These are phyloP conservation scores for Aureobasidium sp. DNA, from an alignment of 2,329 filamentous ascomycete species.

Conservation along the genomic window DNA sequence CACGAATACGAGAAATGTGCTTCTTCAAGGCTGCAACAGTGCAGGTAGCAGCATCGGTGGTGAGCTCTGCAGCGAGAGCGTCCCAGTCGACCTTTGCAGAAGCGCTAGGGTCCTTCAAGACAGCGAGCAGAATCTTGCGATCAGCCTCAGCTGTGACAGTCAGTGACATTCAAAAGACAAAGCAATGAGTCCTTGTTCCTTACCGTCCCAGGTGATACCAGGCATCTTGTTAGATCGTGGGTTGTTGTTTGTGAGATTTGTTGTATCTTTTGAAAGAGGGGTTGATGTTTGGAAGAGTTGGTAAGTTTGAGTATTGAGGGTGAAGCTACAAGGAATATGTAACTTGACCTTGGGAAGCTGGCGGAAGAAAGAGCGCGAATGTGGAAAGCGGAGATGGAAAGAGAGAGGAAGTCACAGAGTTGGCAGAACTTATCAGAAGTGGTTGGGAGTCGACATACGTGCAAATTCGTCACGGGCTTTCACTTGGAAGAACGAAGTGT, in stretches of 20 bases:
- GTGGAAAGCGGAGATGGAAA: neutral
- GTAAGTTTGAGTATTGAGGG: neutral
- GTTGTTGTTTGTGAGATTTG: neutral
- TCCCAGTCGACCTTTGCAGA: constrained; percentile 6
- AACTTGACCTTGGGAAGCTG: neutral
- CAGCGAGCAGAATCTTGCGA: constrained; percentile 13
- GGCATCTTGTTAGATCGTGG: neutral
- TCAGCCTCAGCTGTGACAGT: constrained; percentile 11
- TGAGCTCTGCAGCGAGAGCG: constrained; percentile 6
- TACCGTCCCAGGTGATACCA: constrained; percentile 15
- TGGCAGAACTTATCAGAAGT: neutral
- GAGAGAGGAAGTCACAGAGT: neutral
- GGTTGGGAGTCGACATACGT: neutral
- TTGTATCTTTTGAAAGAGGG: neutral
- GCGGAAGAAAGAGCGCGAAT: neutral
- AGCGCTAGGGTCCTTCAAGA: constrained; percentile 8
- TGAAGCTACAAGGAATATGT: neutral
- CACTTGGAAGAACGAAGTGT: neutral
- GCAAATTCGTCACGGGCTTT: neutral
- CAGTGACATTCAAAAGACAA: neutral
- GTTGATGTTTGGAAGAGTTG: neutral
- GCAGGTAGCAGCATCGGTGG: neutral
- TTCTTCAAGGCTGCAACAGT: constrained; percentile 5
- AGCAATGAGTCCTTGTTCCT: neutral
- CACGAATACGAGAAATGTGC: constrained; percentile 3